phyloP scores from a whole-genome alignment of 2,329 filamentous ascomycete genomes.

The Lachnellula cervina region DNA sequence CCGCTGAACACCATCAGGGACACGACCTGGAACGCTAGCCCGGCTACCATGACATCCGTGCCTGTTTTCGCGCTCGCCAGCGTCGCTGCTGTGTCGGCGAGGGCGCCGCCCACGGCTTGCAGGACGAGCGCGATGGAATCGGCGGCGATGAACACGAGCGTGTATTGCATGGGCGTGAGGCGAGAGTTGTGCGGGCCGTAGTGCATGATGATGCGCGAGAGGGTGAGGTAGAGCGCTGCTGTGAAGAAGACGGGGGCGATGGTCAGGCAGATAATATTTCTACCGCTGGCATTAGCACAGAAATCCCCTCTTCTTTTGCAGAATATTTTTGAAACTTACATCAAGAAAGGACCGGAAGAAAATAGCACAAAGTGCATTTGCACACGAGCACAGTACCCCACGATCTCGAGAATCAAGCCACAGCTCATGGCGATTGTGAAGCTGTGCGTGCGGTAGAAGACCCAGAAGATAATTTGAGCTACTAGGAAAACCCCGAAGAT shows the following conservation, averaged over 20 bases:
- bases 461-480: constrained; percentile 18
- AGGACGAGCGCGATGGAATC: constrained; percentile 54
- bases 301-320: background rate
- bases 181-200: constrained; percentile 45
- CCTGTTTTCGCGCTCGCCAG: constrained; percentile 20
- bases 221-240: constrained; percentile 56
- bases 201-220: constrained; percentile 49
- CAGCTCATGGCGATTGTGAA: constrained; percentile 48
- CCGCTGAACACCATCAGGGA: constrained; percentile 29
- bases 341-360: constrained; percentile 15
- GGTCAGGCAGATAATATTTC: constrained; percentile 48
- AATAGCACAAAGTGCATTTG: constrained; percentile 23
- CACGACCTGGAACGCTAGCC: constrained; percentile 35
- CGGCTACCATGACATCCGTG: constrained; percentile 34
- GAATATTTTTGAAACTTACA: constrained; percentile 13
- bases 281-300: background rate
- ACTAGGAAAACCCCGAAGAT: constrained; percentile 17
- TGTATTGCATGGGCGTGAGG: constrained; percentile 45
- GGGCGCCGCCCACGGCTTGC: constrained; percentile 52
- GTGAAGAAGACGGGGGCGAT: constrained; percentile 46
- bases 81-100: constrained; percentile 44
- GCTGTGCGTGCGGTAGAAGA: constrained; percentile 50
- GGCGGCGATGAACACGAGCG: constrained; percentile 41
- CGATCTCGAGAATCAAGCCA: constrained; percentile 49
- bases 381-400: constrained; percentile 49